Base-by-base conservation (phyloP, 106 monocot genomes). In the Acorus gramineus region DNA sequence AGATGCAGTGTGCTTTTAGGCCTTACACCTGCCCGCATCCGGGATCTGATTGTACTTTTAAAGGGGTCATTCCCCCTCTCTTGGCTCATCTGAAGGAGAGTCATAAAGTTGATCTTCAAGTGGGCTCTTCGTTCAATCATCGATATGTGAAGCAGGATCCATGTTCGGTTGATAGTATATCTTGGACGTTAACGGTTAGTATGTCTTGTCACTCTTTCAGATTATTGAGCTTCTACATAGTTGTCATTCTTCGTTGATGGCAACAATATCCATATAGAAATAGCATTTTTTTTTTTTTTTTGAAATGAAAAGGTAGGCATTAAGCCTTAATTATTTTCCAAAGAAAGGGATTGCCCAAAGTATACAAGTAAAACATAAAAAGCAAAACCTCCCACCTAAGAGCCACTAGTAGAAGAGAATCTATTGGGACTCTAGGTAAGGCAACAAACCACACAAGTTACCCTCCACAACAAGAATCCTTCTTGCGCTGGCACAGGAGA, bases 161-260 rank as follows among this genome's bases (percentile, higher is more conserved):
- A 5, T 79, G 79, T 65, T 79, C 74, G 42, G 74, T 74, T 45
- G 79, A 79, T 54, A 74, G 69, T 65, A 64, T 69, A 3, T 65
- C 79, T 50, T 79, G 79, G 79, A 79, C 79, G 2, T 60, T 79
- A 50, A 79, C 79, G 11, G 79, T 79, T 65, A 79, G 78, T 57
- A 7, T 14, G 10, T 55, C 28, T 6, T 54, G 42, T 28, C 28
- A 28, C 1, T 28, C 28, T 28, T 28, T 28, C 28, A 28, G 28
- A 28, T 28, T 28, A 28, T 28, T 28, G 28, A 28, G 28, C 28
- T 28, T 55, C 7, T 5, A 11, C 8, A 4, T 4, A 3, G 45
- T 55, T 57, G 46, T 14, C n/a, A 8, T 42, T 57, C 46, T 9
- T 49, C 4, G 28, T 13, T 68, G 42, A 12, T n/a, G 3, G 49